A percentile compares a stretch with the other conserved stretches of the same genome.
Conservation (phyloP, 73 alveolate species). For the Stentor coeruleus region DNA sequence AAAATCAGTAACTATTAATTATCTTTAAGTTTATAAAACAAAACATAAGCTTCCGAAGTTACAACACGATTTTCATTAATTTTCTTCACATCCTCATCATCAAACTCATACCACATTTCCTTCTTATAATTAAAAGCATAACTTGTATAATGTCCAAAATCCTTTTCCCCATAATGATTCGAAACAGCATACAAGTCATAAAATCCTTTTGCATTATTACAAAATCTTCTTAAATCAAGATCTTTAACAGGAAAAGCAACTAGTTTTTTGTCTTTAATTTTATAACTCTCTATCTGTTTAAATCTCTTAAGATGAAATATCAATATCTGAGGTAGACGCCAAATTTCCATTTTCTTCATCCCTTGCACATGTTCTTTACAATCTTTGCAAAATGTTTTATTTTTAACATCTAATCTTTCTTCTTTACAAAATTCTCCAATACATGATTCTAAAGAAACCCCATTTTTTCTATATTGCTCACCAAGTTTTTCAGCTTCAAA, state of each 20-base stretch:
- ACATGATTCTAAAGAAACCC: constrained; percentile 61
- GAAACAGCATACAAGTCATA: constrained; percentile 92
- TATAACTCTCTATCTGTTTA: constrained; percentile 45
- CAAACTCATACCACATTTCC: constrained; percentile 81
- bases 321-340: constrained; percentile 73
- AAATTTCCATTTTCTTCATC: constrained; percentile 75
- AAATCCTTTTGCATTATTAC: constrained; percentile 37
- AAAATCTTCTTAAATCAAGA: constrained; percentile 50
- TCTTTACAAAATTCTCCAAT: constrained; percentile 75
- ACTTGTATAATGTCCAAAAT: constrained; percentile 98
- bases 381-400: constrained; percentile 88
- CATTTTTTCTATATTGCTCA: neutral
- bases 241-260: constrained; percentile 56
- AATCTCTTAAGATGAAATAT: constrained; percentile 81
- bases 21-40: constrained; percentile 13
- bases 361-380: constrained; percentile 87
- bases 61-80: constrained; percentile 1
- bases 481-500: neutral
- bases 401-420: constrained; percentile 82
- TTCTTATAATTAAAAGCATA: constrained; percentile 65
- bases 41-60: constrained; percentile 7
- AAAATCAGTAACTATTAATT: no score
- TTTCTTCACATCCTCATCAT: constrained; percentile 75
- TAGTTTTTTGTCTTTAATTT: constrained; percentile 39
- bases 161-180: constrained; percentile 91